These are phyloP conservation scores for Peterozyma xylosa DNA, from an alignment of 805 yeast genomes.

Conservation along the genomic window DNA sequence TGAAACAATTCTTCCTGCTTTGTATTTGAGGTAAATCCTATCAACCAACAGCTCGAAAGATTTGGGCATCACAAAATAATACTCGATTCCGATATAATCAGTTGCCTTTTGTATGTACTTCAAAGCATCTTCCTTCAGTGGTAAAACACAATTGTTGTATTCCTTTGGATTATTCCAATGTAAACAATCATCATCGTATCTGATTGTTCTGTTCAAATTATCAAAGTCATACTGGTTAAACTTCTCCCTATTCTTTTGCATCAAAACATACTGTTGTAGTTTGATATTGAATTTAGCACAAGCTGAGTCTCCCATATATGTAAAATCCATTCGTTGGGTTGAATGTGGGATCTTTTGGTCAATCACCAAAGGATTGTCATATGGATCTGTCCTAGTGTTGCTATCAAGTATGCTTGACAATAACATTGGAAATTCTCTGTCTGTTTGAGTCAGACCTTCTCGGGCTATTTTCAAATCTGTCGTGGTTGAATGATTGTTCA, in stretches of 20 bases:
- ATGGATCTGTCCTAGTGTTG: conserved; percentile 3
- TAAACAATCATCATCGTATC: conserved; percentile 1
- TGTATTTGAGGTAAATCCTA: conserved; percentile 1
- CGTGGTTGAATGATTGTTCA: not conserved
- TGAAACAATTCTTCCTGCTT: conserved; percentile 1
- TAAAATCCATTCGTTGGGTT: not conserved
- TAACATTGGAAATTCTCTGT: conserved; percentile 1
- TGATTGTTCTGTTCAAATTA: not conserved
- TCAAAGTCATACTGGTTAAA: not conserved
- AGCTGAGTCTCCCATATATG: conserved; percentile 8
- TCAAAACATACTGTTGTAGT: conserved; percentile 6
- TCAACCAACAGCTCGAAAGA: conserved; percentile 3
- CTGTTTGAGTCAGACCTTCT: not conserved
- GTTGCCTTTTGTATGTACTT: conserved; percentile 2
- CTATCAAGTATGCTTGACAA: conserved; percentile 1
- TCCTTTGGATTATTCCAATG: conserved; percentile 4
- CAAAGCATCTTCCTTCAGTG: conserved; percentile 2
- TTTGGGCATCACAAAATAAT: conserved; percentile 4
- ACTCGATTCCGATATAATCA: conserved; percentile 5
- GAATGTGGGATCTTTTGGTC: conserved; percentile 6
- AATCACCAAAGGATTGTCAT: conserved; percentile 5
- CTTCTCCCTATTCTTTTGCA: not conserved
- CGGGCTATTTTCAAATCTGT: not conserved
- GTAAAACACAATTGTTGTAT: not conserved
- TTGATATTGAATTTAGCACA: conserved; percentile 9